Evolutionary conservation across 1,284 basidiomycete genomes (phyloP), one percentile per base, ranked within the genome.

Genomic region (Grifola frondosa): DNA sequence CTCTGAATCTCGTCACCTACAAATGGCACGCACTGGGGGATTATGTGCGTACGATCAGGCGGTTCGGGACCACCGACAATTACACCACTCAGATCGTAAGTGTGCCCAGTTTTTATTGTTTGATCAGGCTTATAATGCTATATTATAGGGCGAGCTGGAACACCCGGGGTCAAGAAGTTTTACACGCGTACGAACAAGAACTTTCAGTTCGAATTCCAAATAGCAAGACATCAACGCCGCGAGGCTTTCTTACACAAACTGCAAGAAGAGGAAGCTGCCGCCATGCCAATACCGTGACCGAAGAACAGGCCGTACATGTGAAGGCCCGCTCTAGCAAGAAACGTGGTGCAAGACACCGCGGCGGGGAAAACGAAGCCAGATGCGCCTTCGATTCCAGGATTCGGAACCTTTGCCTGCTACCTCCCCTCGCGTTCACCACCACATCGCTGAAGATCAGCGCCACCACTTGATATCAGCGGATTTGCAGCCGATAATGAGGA

Each of bases 121-220:
- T 22, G 2, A 9, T 20, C 6, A 7, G 5, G 17, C 24, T n/a
- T n/a, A n/a, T n/a, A n/a, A 33, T 8, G 16, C 13, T 34, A 2
- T 23, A 13, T 23, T 9, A 28, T 26, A 69, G 66, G 59, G 63
- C 0, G 66, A 71, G 41, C 52, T 61, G 0, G 60, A 67, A 32
- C 68, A 71, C 36, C 43, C 58, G 1, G 39, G 3, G 54, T 66
- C 4, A 74, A 74, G 33, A 23, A 37, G 0, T 59, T 64, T n/a
- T 70, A 67, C 44, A 25, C 42, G 1, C 50, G 48, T 2, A 66
- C 60, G 1, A 66, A 64, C 41, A 70, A 68, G 37, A 52, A 50
- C n/a, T n/a, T n/a, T n/a, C 37, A 59, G 4, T 52, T 53, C 15
- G 34, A 44, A 0, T 8, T 12, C 0, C 60, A 64, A 15, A 65